Conservation (phyloP, 1,139 yeast genomes). For the Pichiaceae sp. region DNA sequence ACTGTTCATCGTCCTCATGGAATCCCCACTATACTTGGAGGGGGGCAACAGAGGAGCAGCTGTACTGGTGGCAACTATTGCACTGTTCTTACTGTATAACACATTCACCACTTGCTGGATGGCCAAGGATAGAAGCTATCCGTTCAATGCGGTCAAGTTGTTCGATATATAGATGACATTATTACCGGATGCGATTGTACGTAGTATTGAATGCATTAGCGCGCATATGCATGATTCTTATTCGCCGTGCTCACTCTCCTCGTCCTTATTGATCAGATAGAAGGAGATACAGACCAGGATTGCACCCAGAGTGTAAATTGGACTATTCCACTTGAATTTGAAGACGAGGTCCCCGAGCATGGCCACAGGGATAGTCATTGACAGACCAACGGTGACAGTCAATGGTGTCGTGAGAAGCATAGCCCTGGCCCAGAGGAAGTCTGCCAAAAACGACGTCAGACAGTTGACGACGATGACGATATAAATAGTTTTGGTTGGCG, state of each 20-base stretch:
- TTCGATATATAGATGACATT: conserved; percentile 1
- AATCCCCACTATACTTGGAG: conserved; percentile 6
- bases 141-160: conserved; percentile 15
- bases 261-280: conserved; percentile 72
- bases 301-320: conserved; percentile 72
- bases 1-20: conserved; percentile 29
- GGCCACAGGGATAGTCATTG: conserved; percentile 90
- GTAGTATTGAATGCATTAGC: background rate
- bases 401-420: conserved; percentile 88
- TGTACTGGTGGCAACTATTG: conserved; percentile 16
- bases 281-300: conserved; percentile 72
- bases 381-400: conserved; percentile 90
- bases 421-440: conserved; percentile 93
- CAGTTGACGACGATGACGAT: conserved; percentile 57
- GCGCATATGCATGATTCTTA: background rate
- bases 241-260: conserved; percentile 35
- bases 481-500: conserved; percentile 46
- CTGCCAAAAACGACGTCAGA: conserved; percentile 72
- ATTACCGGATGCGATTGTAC: background rate
- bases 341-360: conserved; percentile 83
- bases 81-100: conserved; percentile 26
- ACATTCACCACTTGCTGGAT: conserved; percentile 27
- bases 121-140: conserved; percentile 32
- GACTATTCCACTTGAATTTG: conserved; percentile 53
- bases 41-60: conserved; percentile 15